These are phyloP conservation scores for Chlamydomonas sp. DNA, from an alignment of 139 green algal species.

Conservation along the genomic window DNA sequence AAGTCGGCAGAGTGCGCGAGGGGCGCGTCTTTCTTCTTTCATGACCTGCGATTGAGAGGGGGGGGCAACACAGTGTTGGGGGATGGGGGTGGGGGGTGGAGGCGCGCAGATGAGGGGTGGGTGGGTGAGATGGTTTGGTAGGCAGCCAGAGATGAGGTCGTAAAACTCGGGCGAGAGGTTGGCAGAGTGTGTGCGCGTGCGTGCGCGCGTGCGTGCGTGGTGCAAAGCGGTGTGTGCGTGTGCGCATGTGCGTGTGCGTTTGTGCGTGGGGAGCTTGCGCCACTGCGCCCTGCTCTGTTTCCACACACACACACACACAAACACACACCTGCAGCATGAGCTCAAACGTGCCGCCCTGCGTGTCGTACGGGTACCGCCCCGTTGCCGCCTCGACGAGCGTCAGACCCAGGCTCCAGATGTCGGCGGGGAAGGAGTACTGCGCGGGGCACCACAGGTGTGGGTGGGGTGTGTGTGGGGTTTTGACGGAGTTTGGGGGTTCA, in stretches of 20 bases:
- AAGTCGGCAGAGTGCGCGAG: slow-evolving; percentile 20
- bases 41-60: slow-evolving; percentile 32
- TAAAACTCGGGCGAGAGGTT: slow-evolving; percentile 59
- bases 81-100: too few species aligned
- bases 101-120: too few species aligned
- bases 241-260: not conserved
- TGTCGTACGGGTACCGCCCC: slow-evolving; percentile 85
- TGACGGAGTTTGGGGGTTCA: too few species aligned
- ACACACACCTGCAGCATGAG: slow-evolving; percentile 80
- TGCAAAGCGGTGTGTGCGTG: slow-evolving; percentile 24
- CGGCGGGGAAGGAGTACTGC: slow-evolving; percentile 71
- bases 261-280: too few species aligned
- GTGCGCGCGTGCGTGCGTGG: slow-evolving; percentile 37
- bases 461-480: too few species aligned
- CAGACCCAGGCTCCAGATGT: slow-evolving; percentile 86
- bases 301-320: too few species aligned
- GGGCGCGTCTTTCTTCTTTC: slow-evolving; percentile 33
- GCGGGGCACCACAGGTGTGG: too few species aligned
- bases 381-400: slow-evolving; percentile 80
- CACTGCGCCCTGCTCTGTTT: too few species aligned
- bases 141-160: slow-evolving; percentile 68
- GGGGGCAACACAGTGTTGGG: too few species aligned
- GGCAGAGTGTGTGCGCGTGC: not conserved
- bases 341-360: slow-evolving; percentile 53
- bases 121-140: slow-evolving; percentile 61